Conservation (phyloP, 164 flowering plant species). For the Umbellularia californica region DNA sequence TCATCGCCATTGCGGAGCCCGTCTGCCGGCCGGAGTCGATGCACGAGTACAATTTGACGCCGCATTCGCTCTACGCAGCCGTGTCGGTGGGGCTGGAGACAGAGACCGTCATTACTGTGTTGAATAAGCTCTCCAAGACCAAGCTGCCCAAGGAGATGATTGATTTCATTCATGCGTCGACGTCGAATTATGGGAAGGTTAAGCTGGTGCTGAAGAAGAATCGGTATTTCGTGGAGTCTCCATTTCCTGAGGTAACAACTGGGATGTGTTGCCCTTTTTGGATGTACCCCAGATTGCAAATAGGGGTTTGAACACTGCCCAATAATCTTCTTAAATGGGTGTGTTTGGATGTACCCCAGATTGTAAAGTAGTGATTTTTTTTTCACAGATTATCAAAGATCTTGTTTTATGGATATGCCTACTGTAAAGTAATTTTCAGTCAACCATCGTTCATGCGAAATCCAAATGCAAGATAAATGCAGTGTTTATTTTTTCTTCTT, state of each 20-base stretch:
- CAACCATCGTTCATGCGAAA: no score
- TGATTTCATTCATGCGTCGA: constrained; percentile 77
- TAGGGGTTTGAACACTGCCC: neutral
- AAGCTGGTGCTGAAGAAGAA: constrained; percentile 96
- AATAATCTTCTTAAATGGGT: neutral
- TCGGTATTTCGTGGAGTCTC: constrained; percentile 85
- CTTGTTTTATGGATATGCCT: no score
- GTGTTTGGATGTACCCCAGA: neutral
- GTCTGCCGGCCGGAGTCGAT: constrained; percentile 97
- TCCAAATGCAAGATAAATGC: no score
- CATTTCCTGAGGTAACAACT: constrained; percentile 78
- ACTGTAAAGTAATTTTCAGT: no score
- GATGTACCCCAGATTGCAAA: neutral
- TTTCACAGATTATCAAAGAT: no score
- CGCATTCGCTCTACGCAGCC: constrained; percentile 88
- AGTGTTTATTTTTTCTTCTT: no score
- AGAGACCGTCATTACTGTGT: constrained; percentile 63
- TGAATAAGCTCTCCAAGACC: constrained; percentile 66
- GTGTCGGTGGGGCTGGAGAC: constrained; percentile 98
- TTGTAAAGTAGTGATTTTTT: neutral
- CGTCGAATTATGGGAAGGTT: constrained; percentile 97
- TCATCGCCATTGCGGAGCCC: constrained; percentile 96
- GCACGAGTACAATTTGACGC: constrained; percentile 89
- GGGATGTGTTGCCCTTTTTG: neutral
- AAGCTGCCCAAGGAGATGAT: constrained; percentile 71